Evolutionary conservation across 2,329 filamentous ascomycete species (phyloP), one percentile per base, ranked within the genome.

Genomic region (Fusarium piperis): DNA sequence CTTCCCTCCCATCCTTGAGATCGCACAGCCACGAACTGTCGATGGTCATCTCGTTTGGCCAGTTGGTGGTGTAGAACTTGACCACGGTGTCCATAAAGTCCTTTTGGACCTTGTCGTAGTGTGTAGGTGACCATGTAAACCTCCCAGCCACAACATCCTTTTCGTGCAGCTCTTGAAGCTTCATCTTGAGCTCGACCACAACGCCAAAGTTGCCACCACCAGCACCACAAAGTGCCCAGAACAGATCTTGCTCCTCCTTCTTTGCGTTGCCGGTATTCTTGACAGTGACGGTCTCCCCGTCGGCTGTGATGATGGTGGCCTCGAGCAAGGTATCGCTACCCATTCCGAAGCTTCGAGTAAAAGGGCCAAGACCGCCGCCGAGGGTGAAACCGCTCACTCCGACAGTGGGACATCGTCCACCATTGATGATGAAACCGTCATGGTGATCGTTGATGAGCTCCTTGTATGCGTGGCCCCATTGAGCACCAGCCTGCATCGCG

Each of bases 171-270:
- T 73, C 8, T 11, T 74, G 46, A 28, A 79, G 36, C 2, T 59
- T 46, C 20, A 81, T 33, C 59, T 78, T 80, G 66, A 81, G 72
- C 23, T 79, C 15, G 0, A 77, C 75, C 1, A 83, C 67, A 2
- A 85, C 78, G 0, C 83, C 83, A 30, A 81, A 84, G 4, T 83
- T 84, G 2, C 80, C 82, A 10, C 79, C 80, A 0, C 83, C 83
- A 3, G 78, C 82, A 6, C 83, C 83, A 1, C 80, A 74, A 4
- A 84, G 76, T 0, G 82, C 83, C 74, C 79, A 84, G 72, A 84
- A 85, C 2, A 84, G 66, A 18, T 55, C 51, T 7, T 23, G 13
- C 3, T 70, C 23, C 2, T 12, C 55, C 4, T 73, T 66, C 0
- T 75, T 72, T 5, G 28, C 26, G 0, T 78, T 62, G 38, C 73